These are phyloP conservation scores for Ehretia macrophylla DNA, from an alignment of 257 asterid species.

Conservation along the genomic window DNA sequence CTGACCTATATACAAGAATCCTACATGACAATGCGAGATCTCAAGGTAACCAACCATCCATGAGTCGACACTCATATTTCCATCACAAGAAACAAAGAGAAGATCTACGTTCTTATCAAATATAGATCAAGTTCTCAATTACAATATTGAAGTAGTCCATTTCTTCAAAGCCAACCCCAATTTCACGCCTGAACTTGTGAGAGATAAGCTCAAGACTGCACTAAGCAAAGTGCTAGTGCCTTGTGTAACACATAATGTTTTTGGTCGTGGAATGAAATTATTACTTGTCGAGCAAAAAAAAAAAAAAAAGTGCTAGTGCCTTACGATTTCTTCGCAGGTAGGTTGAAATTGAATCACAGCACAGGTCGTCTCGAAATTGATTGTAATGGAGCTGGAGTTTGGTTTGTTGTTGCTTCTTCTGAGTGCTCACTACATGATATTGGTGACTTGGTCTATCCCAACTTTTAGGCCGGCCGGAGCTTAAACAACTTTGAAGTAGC, in stretches of 20 bases:
- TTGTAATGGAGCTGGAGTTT: constrained; percentile 47
- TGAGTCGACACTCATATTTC: constrained; percentile 42
- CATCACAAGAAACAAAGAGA: constrained; percentile 27
- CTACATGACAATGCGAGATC: constrained; percentile 53
- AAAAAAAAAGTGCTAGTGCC: no score
- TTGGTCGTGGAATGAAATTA: no score
- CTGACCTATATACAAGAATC: no score
- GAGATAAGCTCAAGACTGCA: constrained; percentile 37
- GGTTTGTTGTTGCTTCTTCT: constrained; percentile 53
- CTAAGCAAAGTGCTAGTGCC: constrained; percentile 37
- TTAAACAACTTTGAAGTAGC: constrained; percentile 31
- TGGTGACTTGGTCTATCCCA: constrained; percentile 74
- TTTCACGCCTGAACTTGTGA: constrained; percentile 45
- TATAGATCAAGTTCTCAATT: constrained; percentile 71
- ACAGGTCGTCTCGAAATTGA: constrained; percentile 63
- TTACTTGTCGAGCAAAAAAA: no score
- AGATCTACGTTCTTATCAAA: constrained; percentile 51
- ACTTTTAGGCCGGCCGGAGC: constrained; percentile 58
- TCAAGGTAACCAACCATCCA: constrained; percentile 52
- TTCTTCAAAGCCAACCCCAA: constrained; percentile 53
- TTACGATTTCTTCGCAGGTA: constrained; percentile 67
- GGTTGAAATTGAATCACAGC: constrained; percentile 36
- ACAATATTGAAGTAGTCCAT: constrained; percentile 68
- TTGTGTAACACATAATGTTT: no score
- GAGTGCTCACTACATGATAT: constrained; percentile 48